Percentiles rank a stretch among this genome's conserved stretches.
These are phyloP conservation scores for Ambrosiella beaveri DNA, from an alignment of 2,329 filamentous ascomycete species.

Conservation along the genomic window DNA sequence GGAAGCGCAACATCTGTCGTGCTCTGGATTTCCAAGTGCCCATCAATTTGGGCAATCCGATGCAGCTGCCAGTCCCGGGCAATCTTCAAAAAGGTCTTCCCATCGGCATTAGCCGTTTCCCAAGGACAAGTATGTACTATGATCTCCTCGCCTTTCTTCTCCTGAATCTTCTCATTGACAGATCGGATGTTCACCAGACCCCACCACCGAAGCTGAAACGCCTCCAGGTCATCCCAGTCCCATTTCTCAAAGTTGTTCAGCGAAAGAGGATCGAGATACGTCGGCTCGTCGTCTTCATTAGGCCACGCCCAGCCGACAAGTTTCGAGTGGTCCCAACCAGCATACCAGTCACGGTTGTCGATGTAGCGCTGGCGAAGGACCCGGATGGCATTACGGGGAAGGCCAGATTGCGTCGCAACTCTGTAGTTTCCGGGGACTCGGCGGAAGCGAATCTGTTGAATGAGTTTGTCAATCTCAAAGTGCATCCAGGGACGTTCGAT, in stretches of 20 bases:
- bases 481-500: constrained; percentile 11
- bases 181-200: neutral
- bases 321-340: neutral
- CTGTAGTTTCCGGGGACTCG: neutral
- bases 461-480: neutral
- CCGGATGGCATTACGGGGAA: neutral
- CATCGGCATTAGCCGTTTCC: too few species aligned
- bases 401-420: neutral
- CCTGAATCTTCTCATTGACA: neutral
- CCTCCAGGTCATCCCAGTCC: constrained; percentile 6
- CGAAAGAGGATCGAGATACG: neutral
- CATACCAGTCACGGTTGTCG: constrained; percentile 4
- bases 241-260: neutral
- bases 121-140: too few species aligned
- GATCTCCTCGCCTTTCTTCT: too few species aligned
- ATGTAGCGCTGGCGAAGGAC: neutral
- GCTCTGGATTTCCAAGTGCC: too few species aligned
- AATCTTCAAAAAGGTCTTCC: too few species aligned
- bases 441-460: constrained; percentile 5
- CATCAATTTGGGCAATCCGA: too few species aligned
- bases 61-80: too few species aligned
- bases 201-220: neutral
- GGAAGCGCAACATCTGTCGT: too few species aligned
- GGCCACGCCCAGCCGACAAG: constrained; percentile 11
- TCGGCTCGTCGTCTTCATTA: neutral